A percentile compares a stretch with the other conserved stretches of the same genome.
Evolutionary conservation across 805 yeast species (phyloP).

Genomic region (Kazachstania viticola): DNA sequence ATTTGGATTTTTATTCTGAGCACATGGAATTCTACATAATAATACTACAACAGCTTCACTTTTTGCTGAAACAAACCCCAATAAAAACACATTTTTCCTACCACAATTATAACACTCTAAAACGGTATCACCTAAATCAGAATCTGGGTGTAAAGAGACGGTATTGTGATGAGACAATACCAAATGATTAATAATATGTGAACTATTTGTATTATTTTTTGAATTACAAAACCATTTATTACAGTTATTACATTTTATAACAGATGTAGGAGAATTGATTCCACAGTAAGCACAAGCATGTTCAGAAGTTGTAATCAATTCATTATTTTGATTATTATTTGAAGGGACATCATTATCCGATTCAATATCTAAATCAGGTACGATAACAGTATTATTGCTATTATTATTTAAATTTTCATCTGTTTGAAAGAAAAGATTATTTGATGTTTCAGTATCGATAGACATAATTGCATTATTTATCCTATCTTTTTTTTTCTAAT

Average conservation of each 20-base stretch:
- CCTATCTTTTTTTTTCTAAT: too few relatives aligned
- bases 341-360: too few relatives aligned
- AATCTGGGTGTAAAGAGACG: slow-evolving; percentile 65
- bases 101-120: slow-evolving; percentile 91
- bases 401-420: too few relatives aligned
- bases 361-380: too few relatives aligned
- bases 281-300: slow-evolving; percentile 60
- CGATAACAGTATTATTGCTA: too few relatives aligned
- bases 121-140: slow-evolving; percentile 77
- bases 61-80: slow-evolving; percentile 84
- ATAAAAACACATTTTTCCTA: slow-evolving; percentile 58
- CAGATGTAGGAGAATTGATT: slow-evolving; percentile 47
- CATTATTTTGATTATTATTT: too few relatives aligned
- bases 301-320: too few relatives aligned
- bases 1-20: slow-evolving; percentile 57
- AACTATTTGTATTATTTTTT: slow-evolving; percentile 42
- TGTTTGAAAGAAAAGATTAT: too few relatives aligned
- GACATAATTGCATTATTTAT: too few relatives aligned
- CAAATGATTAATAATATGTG: slow-evolving; percentile 80
- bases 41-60: slow-evolving; percentile 78
- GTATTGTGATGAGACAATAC: slow-evolving; percentile 68
- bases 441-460: too few relatives aligned
- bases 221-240: slow-evolving; percentile 86
- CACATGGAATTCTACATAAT: slow-evolving; percentile 80
- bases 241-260: slow-evolving; percentile 68